Conservation (phyloP, 257 asterid species). For the Sherardia arvensis region DNA sequence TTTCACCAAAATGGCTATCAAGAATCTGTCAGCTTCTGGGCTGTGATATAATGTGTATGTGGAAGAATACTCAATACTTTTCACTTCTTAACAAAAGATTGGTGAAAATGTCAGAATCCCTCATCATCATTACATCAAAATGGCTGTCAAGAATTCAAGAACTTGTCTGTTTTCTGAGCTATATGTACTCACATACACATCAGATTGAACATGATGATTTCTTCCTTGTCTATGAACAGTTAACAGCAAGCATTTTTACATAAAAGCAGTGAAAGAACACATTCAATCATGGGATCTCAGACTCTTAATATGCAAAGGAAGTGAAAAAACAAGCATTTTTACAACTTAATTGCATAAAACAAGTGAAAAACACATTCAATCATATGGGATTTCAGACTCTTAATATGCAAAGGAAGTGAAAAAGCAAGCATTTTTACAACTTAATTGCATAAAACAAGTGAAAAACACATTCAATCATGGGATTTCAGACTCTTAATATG, state of each 20-base stretch:
- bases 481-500: background rate
- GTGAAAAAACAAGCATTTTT: background rate
- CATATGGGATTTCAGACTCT: constrained; percentile 1
- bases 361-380: constrained; percentile 4
- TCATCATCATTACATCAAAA: background rate
- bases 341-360: background rate
- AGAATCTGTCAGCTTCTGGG: background rate
- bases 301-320: too few species aligned
- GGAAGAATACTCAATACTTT: background rate
- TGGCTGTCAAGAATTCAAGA: background rate
- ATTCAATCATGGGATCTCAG: too few species aligned
- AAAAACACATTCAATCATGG: constrained; percentile 9
- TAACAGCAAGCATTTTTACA: background rate
- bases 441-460: too few species aligned
- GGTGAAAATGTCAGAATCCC: background rate
- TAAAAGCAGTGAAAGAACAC: too few species aligned
- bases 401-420: background rate
- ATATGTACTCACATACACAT: background rate
- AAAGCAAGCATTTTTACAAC: background rate
- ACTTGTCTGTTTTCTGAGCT: constrained; percentile 5
- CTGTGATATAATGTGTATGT: background rate
- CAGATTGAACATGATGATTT: constrained; percentile 9
- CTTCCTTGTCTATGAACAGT: background rate
- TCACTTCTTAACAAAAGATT: background rate
- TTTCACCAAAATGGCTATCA: background rate